Evolutionary conservation across 2,329 filamentous ascomycete species (phyloP), one percentile per base, ranked within the genome.

Genomic region (Stagonosporopsis rhizophila): DNA sequence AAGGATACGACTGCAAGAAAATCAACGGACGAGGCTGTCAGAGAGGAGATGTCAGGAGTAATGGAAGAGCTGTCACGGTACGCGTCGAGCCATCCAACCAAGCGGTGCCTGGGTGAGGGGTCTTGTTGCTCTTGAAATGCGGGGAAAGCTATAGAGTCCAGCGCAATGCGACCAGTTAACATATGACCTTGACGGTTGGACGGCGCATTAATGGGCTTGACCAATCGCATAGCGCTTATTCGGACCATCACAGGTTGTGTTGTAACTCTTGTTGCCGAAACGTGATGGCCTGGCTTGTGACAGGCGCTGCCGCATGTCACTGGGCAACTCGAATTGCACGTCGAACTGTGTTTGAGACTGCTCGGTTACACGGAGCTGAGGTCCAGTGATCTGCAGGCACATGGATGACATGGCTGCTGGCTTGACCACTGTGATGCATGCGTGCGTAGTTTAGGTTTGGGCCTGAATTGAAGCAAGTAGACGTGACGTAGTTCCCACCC

Each of bases 91-190:
- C 51, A 48, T 56, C 59, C 57, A 64, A 53, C 62, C 53, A 59
- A 40, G 60, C 56, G 53, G 58, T 60, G 53, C 59, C 64, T 65
- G 53, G 41, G 60, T 56, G 64, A 67, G 66, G 66, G 66, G 66
- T 62, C 56, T 45, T 44, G 56, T 44, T 58, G 56, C 59, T 50
- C 30, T 60, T 65, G 62, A 62, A 65, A 65, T 65, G 66, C 66
- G 66, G 66, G 52, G 57, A 63, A 56, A 59, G 58, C 39, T 55
- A 54, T 39, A 15, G 35, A 20, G 17, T 20, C 42, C 30, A 42
- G 48, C 40, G 53, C 44, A 39, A 45, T 42, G 30, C 46, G 34
- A 62, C 61, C 64, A 62, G 59, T 44, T 32, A 44, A 52, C 38
- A 53, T 39, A 47, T 44, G 44, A 42, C n/a, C n/a, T n/a, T n/a